Evolutionary conservation across 129 eudicot species (phyloP).

Genomic region (Solidago caesia): DNA sequence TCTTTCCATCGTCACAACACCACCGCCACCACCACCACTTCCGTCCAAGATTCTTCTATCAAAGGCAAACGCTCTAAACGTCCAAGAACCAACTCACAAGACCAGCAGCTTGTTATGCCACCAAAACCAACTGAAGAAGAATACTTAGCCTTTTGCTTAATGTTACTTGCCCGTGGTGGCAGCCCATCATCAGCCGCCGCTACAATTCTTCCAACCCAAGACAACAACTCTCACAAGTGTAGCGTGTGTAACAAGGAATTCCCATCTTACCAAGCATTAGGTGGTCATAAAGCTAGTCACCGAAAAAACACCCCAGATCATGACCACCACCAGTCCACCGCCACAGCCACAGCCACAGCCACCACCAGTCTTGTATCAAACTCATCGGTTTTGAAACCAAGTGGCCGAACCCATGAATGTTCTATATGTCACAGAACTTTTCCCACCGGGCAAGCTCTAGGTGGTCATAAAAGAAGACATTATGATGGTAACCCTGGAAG

Average conservation of each 20-base stretch:
- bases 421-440: slow-evolving; percentile 59
- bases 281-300: slow-evolving; percentile 99
- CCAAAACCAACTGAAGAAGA: slow-evolving; percentile 47
- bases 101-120: slow-evolving; percentile 11
- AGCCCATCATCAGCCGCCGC: slow-evolving; percentile 29
- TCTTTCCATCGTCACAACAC: background rate
- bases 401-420: slow-evolving; percentile 67
- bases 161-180: slow-evolving; percentile 71
- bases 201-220: slow-evolving; percentile 8
- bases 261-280: slow-evolving; percentile 83
- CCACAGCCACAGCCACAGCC: slow-evolving; percentile 23
- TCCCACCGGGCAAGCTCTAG: slow-evolving; percentile 88
- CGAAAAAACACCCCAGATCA: slow-evolving; percentile 38
- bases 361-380: slow-evolving; percentile 18
- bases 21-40: background rate
- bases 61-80: slow-evolving; percentile 72
- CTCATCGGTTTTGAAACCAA: slow-evolving; percentile 44
- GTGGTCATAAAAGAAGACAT: slow-evolving; percentile 94
- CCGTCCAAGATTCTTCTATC: slow-evolving; percentile 35
- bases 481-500: slow-evolving; percentile 56
- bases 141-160: slow-evolving; percentile 61
- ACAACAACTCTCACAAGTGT: slow-evolving; percentile 42
- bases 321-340: slow-evolving; percentile 7
- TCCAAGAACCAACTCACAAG: slow-evolving; percentile 28
- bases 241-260: slow-evolving; percentile 67